phyloP scores from a whole-genome alignment of 352 stramenopile genomes.

The Phytophthora crassamura region DNA sequence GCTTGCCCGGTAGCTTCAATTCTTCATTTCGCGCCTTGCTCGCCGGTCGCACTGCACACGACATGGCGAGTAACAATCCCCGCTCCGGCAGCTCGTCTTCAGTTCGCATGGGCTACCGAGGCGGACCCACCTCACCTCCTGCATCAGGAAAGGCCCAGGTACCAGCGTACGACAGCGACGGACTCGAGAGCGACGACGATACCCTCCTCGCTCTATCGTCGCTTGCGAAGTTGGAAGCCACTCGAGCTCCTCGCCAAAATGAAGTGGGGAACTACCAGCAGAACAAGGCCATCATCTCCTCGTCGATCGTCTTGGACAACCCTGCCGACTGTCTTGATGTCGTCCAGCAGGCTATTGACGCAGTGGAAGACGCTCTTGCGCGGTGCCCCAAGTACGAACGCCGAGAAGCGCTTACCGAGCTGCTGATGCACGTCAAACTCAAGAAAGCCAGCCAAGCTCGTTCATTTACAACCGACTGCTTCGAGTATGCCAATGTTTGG shows the following conservation, averaged over 20 bases:
- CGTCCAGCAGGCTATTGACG: conserved; percentile 36
- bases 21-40: conserved; percentile 38
- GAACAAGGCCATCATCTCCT: conserved; percentile 11
- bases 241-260: conserved; percentile 9
- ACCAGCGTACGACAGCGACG: conserved; percentile 28
- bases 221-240: conserved; percentile 37
- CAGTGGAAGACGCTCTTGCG: conserved; percentile 30
- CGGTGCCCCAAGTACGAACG: conserved; percentile 32
- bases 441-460: conserved; percentile 20
- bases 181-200: conserved; percentile 38
- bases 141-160: conserved; percentile 11
- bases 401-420: conserved; percentile 32
- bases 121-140: conserved; percentile 10
- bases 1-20: conserved; percentile 10
- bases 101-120: conserved; percentile 6
- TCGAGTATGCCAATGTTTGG: conserved; percentile 29
- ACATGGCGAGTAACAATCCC: conserved; percentile 44
- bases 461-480: conserved; percentile 14
- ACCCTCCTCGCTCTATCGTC: conserved; percentile 38
- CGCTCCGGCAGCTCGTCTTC: conserved; percentile 12
- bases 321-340: conserved; percentile 25
- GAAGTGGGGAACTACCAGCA: conserved; percentile 12
- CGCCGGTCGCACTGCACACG: conserved; percentile 10
- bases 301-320: conserved; percentile 6
- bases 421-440: conserved; percentile 38